Evolutionary conservation across 2,329 filamentous ascomycete species (phyloP).

Genomic region (Teratosphaeriaceae sp.): DNA sequence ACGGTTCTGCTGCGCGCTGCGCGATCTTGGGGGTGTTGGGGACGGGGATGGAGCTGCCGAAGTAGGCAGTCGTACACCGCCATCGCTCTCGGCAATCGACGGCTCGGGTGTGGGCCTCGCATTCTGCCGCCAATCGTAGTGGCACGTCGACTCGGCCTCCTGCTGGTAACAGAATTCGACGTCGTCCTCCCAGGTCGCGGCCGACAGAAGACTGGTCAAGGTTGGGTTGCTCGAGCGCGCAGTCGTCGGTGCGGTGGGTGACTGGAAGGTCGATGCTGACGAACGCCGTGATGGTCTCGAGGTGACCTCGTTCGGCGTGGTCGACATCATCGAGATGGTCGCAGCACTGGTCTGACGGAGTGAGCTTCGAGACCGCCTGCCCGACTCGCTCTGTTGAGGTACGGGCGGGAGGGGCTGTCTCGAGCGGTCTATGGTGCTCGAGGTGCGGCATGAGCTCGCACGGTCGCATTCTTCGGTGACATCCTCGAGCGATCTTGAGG

Average conservation of each 20-base stretch:
- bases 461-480: slow-evolving; percentile 3
- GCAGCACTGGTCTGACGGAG: not conserved
- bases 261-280: slow-evolving; percentile 6
- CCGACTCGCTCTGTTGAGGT: not conserved
- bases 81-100: slow-evolving; percentile 8
- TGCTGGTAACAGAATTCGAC: slow-evolving; percentile 58
- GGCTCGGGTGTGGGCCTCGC: slow-evolving; percentile 2
- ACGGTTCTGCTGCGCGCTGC: not conserved
- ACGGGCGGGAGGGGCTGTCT: slow-evolving; percentile 11
- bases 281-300: slow-evolving; percentile 4
- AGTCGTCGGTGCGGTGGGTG: slow-evolving; percentile 6
- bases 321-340: not conserved
- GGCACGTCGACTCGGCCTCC: slow-evolving; percentile 53
- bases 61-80: slow-evolving; percentile 15
- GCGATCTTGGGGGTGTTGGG: slow-evolving; percentile 2
- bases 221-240: slow-evolving; percentile 8
- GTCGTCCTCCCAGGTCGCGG: slow-evolving; percentile 54
- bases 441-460: not conserved
- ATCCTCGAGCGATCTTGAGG: not conserved
- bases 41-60: slow-evolving; percentile 14
- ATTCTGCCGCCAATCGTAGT: slow-evolving; percentile 46
- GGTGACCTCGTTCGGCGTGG: not conserved
- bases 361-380: slow-evolving; percentile 24
- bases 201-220: slow-evolving; percentile 21
- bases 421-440: slow-evolving; percentile 4